Percentiles rank a stretch among this genome's conserved stretches.
phyloP scores from a whole-genome alignment of 495 filamentous ascomycete genomes.

The Chlorociboria aeruginascens region DNA sequence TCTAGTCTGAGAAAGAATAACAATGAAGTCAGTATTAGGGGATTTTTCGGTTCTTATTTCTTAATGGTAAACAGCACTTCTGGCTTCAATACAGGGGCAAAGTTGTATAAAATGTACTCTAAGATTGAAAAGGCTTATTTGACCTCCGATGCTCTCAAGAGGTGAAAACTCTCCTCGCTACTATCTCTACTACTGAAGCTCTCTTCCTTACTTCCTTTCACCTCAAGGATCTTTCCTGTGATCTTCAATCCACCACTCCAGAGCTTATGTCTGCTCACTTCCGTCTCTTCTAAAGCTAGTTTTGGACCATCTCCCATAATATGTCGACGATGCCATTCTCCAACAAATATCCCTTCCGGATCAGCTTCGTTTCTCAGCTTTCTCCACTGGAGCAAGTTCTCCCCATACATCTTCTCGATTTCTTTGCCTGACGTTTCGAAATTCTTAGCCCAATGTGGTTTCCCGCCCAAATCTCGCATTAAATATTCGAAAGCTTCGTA shows the following conservation, averaged over 20 bases:
- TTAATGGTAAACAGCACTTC: too few relatives aligned
- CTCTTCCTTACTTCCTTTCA: not conserved
- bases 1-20: too few relatives aligned
- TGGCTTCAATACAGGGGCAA: too few relatives aligned
- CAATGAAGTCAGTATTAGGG: too few relatives aligned
- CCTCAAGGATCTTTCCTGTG: conserved; percentile 1
- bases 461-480: conserved; percentile 83
- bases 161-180: conserved; percentile 17
- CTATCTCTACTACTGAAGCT: conserved; percentile 2
- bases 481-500: conserved; percentile 93
- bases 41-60: too few relatives aligned
- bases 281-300: conserved; percentile 15
- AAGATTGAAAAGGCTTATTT: too few relatives aligned
- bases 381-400: conserved; percentile 50
- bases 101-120: too few relatives aligned
- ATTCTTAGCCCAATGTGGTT: conserved; percentile 97
- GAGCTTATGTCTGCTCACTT: conserved; percentile 5
- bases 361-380: conserved; percentile 63
- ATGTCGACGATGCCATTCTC: conserved; percentile 72
- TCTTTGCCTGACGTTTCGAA: conserved; percentile 52
- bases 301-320: conserved; percentile 39
- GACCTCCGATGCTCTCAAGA: conserved; percentile 14
- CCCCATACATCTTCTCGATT: conserved; percentile 40
- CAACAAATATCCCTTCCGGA: conserved; percentile 82
- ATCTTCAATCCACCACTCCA: conserved; percentile 15